Evolutionary conservation across 345 rosid species (phyloP).

Genomic region (Rhodomyrtus tomentosa): DNA sequence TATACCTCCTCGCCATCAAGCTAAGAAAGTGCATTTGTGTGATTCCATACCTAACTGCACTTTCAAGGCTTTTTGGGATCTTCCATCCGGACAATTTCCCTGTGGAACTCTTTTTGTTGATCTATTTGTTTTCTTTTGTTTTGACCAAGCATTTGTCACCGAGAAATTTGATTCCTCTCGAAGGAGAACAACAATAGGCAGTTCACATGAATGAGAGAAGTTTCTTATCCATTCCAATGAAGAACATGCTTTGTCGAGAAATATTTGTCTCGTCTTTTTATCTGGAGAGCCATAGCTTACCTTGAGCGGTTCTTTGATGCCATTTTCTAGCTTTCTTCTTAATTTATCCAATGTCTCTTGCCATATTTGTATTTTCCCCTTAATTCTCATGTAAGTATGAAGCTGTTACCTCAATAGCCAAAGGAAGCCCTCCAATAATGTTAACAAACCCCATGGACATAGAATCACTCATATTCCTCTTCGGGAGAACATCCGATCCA

Average conservation of each 20-base stretch:
- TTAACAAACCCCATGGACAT: neutral
- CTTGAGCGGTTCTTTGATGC: neutral
- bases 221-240: neutral
- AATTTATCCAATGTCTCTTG: neutral
- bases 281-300: neutral
- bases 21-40: neutral
- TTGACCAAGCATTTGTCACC: neutral
- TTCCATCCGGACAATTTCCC: neutral
- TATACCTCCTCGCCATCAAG: neutral
- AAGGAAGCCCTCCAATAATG: conserved; percentile 1
- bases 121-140: neutral
- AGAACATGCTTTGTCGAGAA: conserved; percentile 4
- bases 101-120: neutral
- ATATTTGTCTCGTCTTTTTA: neutral
- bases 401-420: neutral
- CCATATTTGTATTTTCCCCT: neutral
- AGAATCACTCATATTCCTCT: neutral
- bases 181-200: neutral
- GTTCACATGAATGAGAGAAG: neutral
- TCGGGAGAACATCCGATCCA: neutral
- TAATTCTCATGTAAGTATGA: neutral
- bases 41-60: neutral
- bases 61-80: neutral
- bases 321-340: neutral
- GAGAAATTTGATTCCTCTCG: neutral